phyloP scores from a whole-genome alignment of 2,329 filamentous ascomycete genomes.

The Hymenoscyphus scutula region DNA sequence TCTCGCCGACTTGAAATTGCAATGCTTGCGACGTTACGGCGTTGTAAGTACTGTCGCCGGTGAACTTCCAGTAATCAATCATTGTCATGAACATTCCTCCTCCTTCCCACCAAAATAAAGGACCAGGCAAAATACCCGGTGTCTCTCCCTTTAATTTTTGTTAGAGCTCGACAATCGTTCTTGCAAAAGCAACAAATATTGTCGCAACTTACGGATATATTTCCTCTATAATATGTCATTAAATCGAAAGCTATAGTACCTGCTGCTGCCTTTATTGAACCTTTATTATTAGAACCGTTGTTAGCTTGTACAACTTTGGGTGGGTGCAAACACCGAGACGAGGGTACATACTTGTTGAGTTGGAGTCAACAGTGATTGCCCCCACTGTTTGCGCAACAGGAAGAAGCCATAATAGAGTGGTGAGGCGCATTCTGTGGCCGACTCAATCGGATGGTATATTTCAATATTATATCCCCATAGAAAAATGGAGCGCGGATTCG shows the following conservation, averaged over 20 bases:
- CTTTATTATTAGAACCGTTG: constrained; percentile 19
- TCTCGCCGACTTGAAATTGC: constrained; percentile 68
- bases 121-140: constrained; percentile 49
- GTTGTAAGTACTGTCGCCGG: constrained; percentile 70
- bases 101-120: constrained; percentile 62
- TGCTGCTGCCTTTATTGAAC: constrained; percentile 37
- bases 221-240: constrained; percentile 52
- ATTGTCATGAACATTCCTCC: constrained; percentile 71
- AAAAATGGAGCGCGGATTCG: constrained; percentile 5
- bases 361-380: constrained; percentile 30
- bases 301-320: not conserved
- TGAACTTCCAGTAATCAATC: constrained; percentile 82
- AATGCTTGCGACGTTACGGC: constrained; percentile 63
- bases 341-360: constrained; percentile 26
- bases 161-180: constrained; percentile 4
- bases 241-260: constrained; percentile 45
- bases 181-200: not conserved
- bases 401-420: constrained; percentile 26
- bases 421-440: constrained; percentile 27
- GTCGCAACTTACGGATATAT: constrained; percentile 41
- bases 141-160: constrained; percentile 40
- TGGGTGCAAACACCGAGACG: not conserved
- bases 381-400: constrained; percentile 17
- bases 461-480: constrained; percentile 10
- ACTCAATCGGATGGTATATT: constrained; percentile 4